Evolutionary conservation across 78 protist species (phyloP), one percentile per base, ranked within the genome.

Genomic region (Dictyostelium brefeldianum): DNA sequence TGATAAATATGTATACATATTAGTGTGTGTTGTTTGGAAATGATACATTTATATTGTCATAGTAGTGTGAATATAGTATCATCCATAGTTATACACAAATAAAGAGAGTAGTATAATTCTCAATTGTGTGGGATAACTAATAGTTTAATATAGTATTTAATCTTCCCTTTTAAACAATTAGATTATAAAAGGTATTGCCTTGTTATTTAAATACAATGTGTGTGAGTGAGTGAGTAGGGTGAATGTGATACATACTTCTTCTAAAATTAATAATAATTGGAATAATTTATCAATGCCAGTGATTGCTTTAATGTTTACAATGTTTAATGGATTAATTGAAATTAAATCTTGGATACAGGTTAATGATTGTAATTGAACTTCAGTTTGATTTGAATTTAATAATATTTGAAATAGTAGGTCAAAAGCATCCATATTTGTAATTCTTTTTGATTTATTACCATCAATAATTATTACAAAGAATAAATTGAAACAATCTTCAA

Each of bases 291-390:
- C 93, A 11, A 87, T 87, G 27, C 81, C 93, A 51, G 70, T 54
- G 15, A 87, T 80, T 29, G 54, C 22, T 77, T 78, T 74, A 50
- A 87, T 87, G n/a, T 78, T 87, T 5, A 87, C 69, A 20, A 87
- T 87, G n/a, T 87, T 87, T 12, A 87, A 51, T 18, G 93, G 93
- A 25, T 87, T 87, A 57, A 87, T 77, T 47, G 93, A 87, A 6
- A 87, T 87, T 15, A 87, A 47, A 77, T 87, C 93, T 77, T 87
- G 93, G 12, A 87, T 87, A 51, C 93, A 87, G 0, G 93, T 77
- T 51, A 87, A 25, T 20, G 93, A 62, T 43, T 77, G 78, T 31
- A 87, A 36, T 65, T 78, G 54, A 48, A 87, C 93, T 65, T 87
- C 84, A 25, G 78, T 77, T 50, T 77, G 78, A 7, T 17, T 12